Evolutionary conservation across 1,139 yeast species (phyloP).

Genomic region (Yamadazyma friedrichii): DNA sequence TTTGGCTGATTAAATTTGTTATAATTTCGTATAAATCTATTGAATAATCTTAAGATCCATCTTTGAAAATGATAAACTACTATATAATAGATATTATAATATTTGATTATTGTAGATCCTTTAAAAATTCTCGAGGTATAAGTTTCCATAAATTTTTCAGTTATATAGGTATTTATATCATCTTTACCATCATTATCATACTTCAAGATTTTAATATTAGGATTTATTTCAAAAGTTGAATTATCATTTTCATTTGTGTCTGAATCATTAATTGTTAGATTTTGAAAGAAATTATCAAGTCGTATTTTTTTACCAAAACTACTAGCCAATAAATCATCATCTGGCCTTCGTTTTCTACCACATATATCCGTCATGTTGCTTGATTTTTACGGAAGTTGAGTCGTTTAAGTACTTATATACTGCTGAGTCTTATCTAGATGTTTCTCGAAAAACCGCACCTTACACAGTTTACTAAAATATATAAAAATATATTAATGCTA

Average conservation of each 20-base stretch:
- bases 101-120: conserved; percentile 16
- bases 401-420: background rate
- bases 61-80: conserved; percentile 29
- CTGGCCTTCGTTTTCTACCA: conserved; percentile 5
- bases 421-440: background rate
- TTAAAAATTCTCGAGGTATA: conserved; percentile 20
- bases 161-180: conserved; percentile 23
- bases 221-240: conserved; percentile 16
- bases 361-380: background rate
- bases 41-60: conserved; percentile 42
- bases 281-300: conserved; percentile 23
- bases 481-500: conserved; percentile 4
- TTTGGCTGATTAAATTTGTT: conserved; percentile 20
- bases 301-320: conserved; percentile 21
- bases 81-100: conserved; percentile 26
- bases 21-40: conserved; percentile 32
- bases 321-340: conserved; percentile 10
- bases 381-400: no score
- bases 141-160: conserved; percentile 26
- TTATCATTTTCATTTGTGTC: background rate
- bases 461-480: no score
- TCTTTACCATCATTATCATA: background rate
- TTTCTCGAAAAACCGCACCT: conserved; percentile 1
- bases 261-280: conserved; percentile 16
- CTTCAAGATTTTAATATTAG: conserved; percentile 14